Percentiles rank a stretch among this genome's conserved stretches.
Evolutionary conservation across 2,329 filamentous ascomycete species (phyloP).

Genomic region (Hortaea sp.): DNA sequence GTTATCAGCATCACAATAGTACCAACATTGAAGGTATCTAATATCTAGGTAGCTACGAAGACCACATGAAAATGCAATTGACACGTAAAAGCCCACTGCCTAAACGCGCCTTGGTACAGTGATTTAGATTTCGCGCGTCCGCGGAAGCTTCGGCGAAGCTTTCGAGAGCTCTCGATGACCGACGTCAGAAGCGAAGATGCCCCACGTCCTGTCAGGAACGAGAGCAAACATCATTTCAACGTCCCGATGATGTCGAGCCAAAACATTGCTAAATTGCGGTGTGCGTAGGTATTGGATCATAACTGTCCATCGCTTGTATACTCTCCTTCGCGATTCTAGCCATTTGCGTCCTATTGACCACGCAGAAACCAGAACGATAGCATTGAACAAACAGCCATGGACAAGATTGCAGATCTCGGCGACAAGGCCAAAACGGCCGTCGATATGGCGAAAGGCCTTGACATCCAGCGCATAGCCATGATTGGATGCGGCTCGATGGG

Average conservation of each 20-base stretch:
- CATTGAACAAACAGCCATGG: neutral
- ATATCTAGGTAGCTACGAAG: no score
- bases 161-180: neutral
- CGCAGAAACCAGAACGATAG: neutral
- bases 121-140: no score
- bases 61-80: no score
- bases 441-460: constrained; percentile 5
- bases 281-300: neutral
- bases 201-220: neutral
- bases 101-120: no score
- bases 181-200: neutral
- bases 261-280: no score
- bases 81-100: no score
- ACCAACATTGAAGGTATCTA: no score
- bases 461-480: constrained; percentile 40
- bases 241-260: no score
- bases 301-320: neutral
- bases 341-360: neutral
- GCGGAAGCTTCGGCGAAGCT: no score
- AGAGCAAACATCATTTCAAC: neutral
- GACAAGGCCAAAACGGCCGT: constrained; percentile 3
- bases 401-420: constrained; percentile 1
- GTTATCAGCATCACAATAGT: no score
- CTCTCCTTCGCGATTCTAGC: neutral
- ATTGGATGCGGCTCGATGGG: constrained; percentile 52